Evolutionary conservation across 345 rosid genomes (phyloP), one percentile per base, ranked within the genome.

Genomic region (Rhodamnia rubescens): DNA sequence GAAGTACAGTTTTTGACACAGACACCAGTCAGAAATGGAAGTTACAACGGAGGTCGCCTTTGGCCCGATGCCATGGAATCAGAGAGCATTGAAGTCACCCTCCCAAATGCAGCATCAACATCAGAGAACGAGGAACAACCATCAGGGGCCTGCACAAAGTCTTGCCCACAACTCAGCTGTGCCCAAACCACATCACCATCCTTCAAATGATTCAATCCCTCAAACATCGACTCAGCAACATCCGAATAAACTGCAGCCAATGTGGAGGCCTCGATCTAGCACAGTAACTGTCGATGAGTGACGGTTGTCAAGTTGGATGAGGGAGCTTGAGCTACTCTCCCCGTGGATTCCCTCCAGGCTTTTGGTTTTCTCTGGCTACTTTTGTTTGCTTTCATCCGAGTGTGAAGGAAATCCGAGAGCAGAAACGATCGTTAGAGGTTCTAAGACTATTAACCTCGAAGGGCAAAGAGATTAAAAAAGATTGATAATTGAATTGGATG

Each of bases 1-100:
- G 88, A 58, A 83, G 83, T 86, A 36, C 88, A 84, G 51, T 54
- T 84, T 52, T 47, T 91, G 14, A 15, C 26, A 61, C 85, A 92
- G 83, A 21, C 88, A 74, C 88, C 89, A 36, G 84, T 83, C 47
- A 42, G 86, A 78, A 49, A 81, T 44, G 84, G 86, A 42, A 21
- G 53, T 44, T 49, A 86, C 6, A 56, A 83, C 49, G 89, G 84
- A 85, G 90, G 83, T 12, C 91, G 83, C 78, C 78, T 36, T 36
- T 69, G 36, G 32, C 22, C 18, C 4, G 21, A 11, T 18, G 2
- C 51, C 85, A 58, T n/a, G 75, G 52, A 59, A 32, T 32, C 75
- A 58, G 52, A 83, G 80, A 29, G 74, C 69, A 57, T n/a, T 26
- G 20, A 8, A 42, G 40, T 32, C 78, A 47, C 50, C 49, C 24